A percentile compares a stretch with the other conserved stretches of the same genome.
These are phyloP conservation scores for Vitellaria paradoxa DNA, from an alignment of 179 eudicot species.

Conservation along the genomic window DNA sequence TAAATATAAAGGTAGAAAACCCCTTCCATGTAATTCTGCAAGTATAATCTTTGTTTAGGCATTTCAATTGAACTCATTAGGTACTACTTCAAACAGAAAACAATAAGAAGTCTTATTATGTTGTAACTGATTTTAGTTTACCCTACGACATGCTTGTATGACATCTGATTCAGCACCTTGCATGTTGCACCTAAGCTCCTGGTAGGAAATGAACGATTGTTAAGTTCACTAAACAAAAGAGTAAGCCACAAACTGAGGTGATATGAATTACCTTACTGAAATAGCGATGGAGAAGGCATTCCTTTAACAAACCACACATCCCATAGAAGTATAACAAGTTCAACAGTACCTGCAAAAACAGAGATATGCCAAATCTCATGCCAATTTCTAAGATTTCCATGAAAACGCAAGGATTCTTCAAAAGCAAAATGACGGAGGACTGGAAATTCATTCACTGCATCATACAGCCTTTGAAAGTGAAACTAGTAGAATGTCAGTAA, in stretches of 20 bases:
- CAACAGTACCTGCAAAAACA: constrained; percentile 52
- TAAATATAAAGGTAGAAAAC: neutral
- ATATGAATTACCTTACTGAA: constrained; percentile 61
- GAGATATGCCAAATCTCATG: neutral
- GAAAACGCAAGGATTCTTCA: neutral
- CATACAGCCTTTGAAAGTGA: neutral
- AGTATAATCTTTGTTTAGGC: neutral
- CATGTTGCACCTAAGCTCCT: constrained; percentile 62
- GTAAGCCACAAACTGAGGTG: neutral
- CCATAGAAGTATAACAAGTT: constrained; percentile 74
- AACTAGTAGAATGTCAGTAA: neutral
- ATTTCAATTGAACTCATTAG: neutral
- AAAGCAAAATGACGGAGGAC: neutral
- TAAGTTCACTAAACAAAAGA: neutral
- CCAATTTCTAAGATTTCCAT: neutral
- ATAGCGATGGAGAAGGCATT: constrained; percentile 59
- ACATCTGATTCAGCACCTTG: constrained; percentile 60
- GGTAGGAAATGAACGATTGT: constrained; percentile 11
- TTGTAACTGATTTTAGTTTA: constrained; percentile 27
- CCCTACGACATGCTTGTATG: constrained; percentile 60
- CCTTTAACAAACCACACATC: constrained; percentile 64
- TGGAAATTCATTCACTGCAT: neutral
- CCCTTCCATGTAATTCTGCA: neutral
- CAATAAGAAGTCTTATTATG: neutral
- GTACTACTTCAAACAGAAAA: neutral